A percentile compares a stretch with the other conserved stretches of the same genome.
Evolutionary conservation across 352 stramenopile species (phyloP).

Genomic region (Phytophthora capsici): DNA sequence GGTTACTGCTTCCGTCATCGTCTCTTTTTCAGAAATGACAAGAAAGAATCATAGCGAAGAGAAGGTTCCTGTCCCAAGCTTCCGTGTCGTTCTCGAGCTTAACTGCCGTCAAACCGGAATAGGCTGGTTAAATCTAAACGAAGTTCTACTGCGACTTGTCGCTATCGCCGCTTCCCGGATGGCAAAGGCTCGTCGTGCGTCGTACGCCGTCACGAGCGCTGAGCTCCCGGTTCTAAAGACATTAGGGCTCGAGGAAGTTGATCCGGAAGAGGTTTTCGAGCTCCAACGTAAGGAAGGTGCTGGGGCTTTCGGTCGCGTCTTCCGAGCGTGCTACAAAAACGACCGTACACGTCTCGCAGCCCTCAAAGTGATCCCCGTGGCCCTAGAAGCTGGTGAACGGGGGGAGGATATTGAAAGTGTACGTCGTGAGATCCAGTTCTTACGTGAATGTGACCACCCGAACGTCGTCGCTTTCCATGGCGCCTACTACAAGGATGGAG

Average conservation of each 20-base stretch:
- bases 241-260: constrained; percentile 63
- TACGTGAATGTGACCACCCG: constrained; percentile 75
- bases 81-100: no score
- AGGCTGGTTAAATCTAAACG: constrained; percentile 14
- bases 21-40: constrained; percentile 41
- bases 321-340: constrained; percentile 59
- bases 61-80: constrained; percentile 21
- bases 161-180: constrained; percentile 81
- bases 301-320: constrained; percentile 73
- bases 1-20: constrained; percentile 49
- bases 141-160: constrained; percentile 24
- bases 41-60: background rate
- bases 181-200: constrained; percentile 32
- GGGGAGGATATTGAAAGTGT: constrained; percentile 79
- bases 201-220: constrained; percentile 36
- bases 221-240: constrained; percentile 51
- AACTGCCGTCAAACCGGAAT: constrained; percentile 30
- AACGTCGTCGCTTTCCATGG: constrained; percentile 83
- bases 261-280: constrained; percentile 76
- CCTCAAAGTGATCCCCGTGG: constrained; percentile 80
- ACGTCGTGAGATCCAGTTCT: constrained; percentile 72
- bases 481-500: constrained; percentile 84
- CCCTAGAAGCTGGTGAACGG: constrained; percentile 62
- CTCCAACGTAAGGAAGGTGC: constrained; percentile 77
- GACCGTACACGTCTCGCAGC: constrained; percentile 51